A percentile compares a stretch with the other conserved stretches of the same genome.
These are phyloP conservation scores for Schizochytrium sp. DNA, from an alignment of 108 stramenopile genomes.

Conservation along the genomic window DNA sequence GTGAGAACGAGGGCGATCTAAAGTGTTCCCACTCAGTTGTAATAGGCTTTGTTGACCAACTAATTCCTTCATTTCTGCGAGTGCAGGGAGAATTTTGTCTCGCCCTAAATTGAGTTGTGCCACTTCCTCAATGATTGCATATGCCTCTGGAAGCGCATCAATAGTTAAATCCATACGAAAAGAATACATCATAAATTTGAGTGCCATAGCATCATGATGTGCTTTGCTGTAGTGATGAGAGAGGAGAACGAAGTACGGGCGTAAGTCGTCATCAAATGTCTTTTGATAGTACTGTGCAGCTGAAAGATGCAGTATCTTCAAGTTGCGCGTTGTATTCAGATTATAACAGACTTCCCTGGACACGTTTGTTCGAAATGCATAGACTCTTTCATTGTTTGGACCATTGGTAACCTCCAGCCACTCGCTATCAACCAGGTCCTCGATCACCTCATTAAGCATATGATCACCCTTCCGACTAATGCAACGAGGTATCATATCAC, in stretches of 20 bases:
- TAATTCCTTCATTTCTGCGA: conserved; percentile 24
- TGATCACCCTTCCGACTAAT: conserved; percentile 36
- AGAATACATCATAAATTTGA: conserved; percentile 53
- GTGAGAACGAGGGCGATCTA: no score
- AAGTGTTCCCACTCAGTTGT: neutral
- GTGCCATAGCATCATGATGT: conserved; percentile 50
- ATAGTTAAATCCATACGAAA: neutral
- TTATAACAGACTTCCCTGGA: conserved; percentile 43
- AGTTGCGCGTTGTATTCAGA: conserved; percentile 52
- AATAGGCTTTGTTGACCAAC: neutral
- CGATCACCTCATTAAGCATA: conserved; percentile 7
- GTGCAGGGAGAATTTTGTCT: neutral
- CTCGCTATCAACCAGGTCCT: conserved; percentile 4
- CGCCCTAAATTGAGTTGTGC: neutral
- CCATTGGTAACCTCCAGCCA: conserved; percentile 18
- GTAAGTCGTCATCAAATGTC: conserved; percentile 55
- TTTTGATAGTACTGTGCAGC: conserved; percentile 50
- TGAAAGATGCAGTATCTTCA: conserved; percentile 20
- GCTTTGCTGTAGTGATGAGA: conserved; percentile 30
- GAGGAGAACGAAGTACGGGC: conserved; percentile 22
- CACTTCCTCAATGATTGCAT: neutral
- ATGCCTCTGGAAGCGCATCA: conserved; percentile 49
- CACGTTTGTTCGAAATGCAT: neutral
- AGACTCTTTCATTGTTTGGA: neutral
- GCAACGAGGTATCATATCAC: conserved; percentile 6